A percentile compares a stretch with the other conserved stretches of the same genome.
phyloP scores from a whole-genome alignment of 192 early-diverging fungal genomes.

The Coemansia sp. region DNA sequence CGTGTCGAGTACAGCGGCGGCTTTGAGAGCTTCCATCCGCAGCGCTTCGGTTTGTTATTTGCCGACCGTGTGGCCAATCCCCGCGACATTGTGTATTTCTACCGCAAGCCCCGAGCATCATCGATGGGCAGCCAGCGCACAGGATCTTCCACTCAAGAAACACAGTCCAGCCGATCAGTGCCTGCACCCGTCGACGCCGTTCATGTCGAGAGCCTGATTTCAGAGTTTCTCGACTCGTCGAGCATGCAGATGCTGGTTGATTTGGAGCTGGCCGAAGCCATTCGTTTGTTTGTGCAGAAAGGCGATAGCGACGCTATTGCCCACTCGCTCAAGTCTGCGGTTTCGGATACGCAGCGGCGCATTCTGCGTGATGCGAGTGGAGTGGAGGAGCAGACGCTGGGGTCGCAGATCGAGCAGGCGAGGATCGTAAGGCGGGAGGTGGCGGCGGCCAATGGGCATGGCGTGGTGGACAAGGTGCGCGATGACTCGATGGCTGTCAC shows the following conservation, averaged over 20 bases:
- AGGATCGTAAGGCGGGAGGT: conserved; percentile 18
- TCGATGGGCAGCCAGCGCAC: conserved; percentile 5
- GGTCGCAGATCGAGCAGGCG: conserved; percentile 16
- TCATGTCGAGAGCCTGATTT: conserved; percentile 74
- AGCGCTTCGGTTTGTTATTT: conserved; percentile 81
- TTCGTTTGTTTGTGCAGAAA: conserved; percentile 79
- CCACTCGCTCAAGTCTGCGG: conserved; percentile 56
- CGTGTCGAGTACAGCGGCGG: conserved; percentile 88
- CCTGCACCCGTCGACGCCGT: conserved; percentile 70
- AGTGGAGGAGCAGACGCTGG: conserved; percentile 13
- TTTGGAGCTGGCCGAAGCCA: conserved; percentile 72
- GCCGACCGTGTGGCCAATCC: conserved; percentile 83
- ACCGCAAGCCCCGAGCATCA: conserved; percentile 56
- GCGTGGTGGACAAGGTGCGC: not conserved
- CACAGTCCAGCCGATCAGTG: conserved; percentile 28
- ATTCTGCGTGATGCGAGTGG: conserved; percentile 6
- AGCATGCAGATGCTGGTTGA: conserved; percentile 73
- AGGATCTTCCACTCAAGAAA: conserved; percentile 13
- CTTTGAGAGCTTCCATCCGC: conserved; percentile 80
- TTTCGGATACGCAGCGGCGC: conserved; percentile 36
- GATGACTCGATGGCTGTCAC: conserved; percentile 8
- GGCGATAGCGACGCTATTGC: conserved; percentile 81
- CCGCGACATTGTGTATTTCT: conserved; percentile 82
- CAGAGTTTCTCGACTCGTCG: conserved; percentile 69
- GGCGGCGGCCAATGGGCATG: conserved; percentile 26